phyloP scores from a whole-genome alignment of 768 basidiomycete genomes.

The Trametes cubensis region DNA sequence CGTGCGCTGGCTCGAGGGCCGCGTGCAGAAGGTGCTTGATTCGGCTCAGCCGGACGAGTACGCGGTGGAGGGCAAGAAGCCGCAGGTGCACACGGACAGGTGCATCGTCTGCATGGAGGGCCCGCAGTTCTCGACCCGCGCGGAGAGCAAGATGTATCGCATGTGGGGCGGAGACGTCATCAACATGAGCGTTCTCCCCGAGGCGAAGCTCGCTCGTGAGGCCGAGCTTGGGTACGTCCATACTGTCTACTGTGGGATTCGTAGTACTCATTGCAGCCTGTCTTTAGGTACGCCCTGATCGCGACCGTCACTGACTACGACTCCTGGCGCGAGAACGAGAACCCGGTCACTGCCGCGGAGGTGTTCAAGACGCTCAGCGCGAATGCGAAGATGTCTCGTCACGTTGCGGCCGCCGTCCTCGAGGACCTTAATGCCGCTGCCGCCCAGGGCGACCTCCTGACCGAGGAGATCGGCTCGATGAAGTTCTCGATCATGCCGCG shows the following conservation, averaged over 20 bases:
- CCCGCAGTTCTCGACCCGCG: slow-evolving; percentile 96
- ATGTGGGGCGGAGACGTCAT: slow-evolving; percentile 92
- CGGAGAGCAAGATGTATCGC: slow-evolving; percentile 93
- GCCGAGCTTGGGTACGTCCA: slow-evolving; percentile 81
- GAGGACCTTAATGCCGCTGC: slow-evolving; percentile 68
- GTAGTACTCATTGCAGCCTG: too few relatives aligned
- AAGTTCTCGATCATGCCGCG: slow-evolving; percentile 81
- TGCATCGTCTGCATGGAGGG: slow-evolving; percentile 97
- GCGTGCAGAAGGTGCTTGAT: slow-evolving; percentile 65
- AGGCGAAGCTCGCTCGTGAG: slow-evolving; percentile 96
- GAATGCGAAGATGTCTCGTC: slow-evolving; percentile 86
- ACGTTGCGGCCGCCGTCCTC: slow-evolving; percentile 69
- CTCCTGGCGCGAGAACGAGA: slow-evolving; percentile 83
- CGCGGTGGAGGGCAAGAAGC: slow-evolving; percentile 50
- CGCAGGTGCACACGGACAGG: slow-evolving; percentile 78
- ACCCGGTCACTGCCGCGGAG: slow-evolving; percentile 86
- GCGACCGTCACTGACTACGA: slow-evolving; percentile 95
- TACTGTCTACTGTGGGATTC: too few relatives aligned
- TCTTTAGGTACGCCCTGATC: slow-evolving; percentile 82
- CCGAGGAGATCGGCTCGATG: slow-evolving; percentile 82
- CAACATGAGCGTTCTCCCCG: slow-evolving; percentile 97
- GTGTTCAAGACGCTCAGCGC: slow-evolving; percentile 85
- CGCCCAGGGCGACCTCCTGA: slow-evolving; percentile 55
- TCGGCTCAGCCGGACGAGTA: slow-evolving; percentile 26
- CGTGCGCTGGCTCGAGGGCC: slow-evolving; percentile 62